Conservation (phyloP, 345 rosid species). For the Adansonia digitata region DNA sequence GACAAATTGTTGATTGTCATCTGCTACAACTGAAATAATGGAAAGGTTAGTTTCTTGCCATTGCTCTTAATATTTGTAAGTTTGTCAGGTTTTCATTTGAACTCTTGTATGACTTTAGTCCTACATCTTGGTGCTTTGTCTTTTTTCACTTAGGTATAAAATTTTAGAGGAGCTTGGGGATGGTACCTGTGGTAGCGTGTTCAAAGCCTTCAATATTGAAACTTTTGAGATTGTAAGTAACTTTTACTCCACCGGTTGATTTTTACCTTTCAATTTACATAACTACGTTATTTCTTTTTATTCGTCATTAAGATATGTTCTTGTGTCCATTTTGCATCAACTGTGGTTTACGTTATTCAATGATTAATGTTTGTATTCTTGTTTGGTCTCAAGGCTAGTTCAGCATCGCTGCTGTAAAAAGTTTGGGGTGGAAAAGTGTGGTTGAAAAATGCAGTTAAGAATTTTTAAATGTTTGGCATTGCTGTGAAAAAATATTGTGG, state of each 20-base stretch:
- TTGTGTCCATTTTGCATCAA: background rate
- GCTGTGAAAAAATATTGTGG: no score
- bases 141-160: slow-evolving; percentile 48
- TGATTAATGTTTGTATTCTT: background rate
- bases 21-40: slow-evolving; percentile 41
- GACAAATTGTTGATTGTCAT: slow-evolving; percentile 43
- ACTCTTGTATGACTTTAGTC: background rate
- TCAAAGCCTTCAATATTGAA: slow-evolving; percentile 66
- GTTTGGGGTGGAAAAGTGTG: no score
- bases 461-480: no score
- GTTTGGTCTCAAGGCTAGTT: no score
- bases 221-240: slow-evolving; percentile 64
- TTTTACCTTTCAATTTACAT: slow-evolving; percentile 6
- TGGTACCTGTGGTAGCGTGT: slow-evolving; percentile 93
- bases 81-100: background rate
- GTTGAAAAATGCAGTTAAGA: no score
- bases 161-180: slow-evolving; percentile 85
- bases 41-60: slow-evolving; percentile 52
- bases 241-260: background rate
- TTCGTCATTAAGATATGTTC: background rate
- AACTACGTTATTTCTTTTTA: background rate
- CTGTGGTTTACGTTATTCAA: background rate
- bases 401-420: no score
- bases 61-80: slow-evolving; percentile 4
- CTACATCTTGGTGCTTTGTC: background rate